phyloP scores from a whole-genome alignment of 192 early-diverging fungal species.

The Entomortierella lignicola region DNA sequence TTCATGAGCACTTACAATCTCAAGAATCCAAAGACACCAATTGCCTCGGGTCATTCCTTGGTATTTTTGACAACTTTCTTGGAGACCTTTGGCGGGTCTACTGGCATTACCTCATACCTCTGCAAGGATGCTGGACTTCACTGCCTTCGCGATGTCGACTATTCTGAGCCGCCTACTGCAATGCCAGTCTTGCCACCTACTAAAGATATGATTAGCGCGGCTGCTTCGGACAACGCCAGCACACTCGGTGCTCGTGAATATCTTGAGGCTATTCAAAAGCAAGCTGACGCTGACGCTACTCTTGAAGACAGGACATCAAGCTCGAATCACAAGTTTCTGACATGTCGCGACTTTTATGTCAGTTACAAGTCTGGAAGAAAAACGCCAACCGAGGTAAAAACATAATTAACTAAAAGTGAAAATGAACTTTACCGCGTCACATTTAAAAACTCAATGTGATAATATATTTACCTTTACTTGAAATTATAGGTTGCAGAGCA shows the following conservation, averaged over 20 bases:
- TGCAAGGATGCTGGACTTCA: conserved; percentile 38
- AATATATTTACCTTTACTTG: not conserved
- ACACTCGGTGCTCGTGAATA: conserved; percentile 7
- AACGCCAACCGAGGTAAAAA: conserved; percentile 52
- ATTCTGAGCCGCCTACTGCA: conserved; percentile 44
- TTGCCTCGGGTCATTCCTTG: conserved; percentile 50
- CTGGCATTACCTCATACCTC: conserved; percentile 30
- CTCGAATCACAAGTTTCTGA: conserved; percentile 23
- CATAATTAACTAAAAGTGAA: too few species aligned
- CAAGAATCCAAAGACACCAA: conserved; percentile 41
- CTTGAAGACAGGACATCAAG: not conserved
- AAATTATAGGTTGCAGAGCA: conserved; percentile 44
- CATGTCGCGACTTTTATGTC: conserved; percentile 61
- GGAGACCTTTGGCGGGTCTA: conserved; percentile 36
- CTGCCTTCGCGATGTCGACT: conserved; percentile 35
- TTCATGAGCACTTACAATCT: conserved; percentile 34
- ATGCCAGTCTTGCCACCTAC: conserved; percentile 45
- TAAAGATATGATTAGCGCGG: conserved; percentile 19
- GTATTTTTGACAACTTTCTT: conserved; percentile 44
- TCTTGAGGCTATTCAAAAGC: conserved; percentile 3
- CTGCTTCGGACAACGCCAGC: not conserved
- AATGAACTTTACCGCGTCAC: too few species aligned
- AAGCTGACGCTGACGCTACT: conserved; percentile 10
- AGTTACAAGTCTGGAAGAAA: conserved; percentile 42
- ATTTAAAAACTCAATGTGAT: too few species aligned